Percentiles rank a stretch among this genome's conserved stretches.
Conservation (phyloP, 768 basidiomycete genomes). For the Russula virescens region DNA sequence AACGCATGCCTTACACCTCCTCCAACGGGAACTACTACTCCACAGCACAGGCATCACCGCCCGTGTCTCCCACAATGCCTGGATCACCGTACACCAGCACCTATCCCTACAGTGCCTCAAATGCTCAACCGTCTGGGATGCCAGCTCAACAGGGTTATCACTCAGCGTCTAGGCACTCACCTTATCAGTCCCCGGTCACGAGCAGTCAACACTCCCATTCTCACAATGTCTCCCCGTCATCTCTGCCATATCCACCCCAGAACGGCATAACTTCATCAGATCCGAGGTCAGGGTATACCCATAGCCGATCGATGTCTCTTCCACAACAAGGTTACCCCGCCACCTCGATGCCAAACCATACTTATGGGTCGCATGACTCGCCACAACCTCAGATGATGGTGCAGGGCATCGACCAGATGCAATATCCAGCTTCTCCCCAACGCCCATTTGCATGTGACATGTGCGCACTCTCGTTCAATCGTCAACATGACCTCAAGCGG, state of each 20-base stretch:
- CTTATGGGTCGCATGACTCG: constrained; percentile 15
- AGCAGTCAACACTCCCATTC: constrained; percentile 1
- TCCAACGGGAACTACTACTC: constrained; percentile 18
- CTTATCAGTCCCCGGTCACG: constrained; percentile 6
- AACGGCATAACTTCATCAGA: constrained; percentile 4
- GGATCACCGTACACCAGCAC: constrained; percentile 3
- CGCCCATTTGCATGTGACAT: constrained; percentile 41
- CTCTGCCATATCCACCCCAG: constrained; percentile 19
- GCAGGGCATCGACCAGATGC: constrained; percentile 26
- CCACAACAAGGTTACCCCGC: constrained; percentile 8
- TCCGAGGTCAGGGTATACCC: constrained; percentile 13
- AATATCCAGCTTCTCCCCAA: constrained; percentile 37
- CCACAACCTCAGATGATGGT: constrained; percentile 25
- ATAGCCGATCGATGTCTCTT: constrained; percentile 19
- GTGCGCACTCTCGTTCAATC: constrained; percentile 78
- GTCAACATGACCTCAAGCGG: constrained; percentile 79
- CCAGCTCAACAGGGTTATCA: constrained; percentile 12
- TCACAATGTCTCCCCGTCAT: neutral
- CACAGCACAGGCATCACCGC: constrained; percentile 16
- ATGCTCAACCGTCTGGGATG: constrained; percentile 8
- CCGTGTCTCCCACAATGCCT: constrained; percentile 9
- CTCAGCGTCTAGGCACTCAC: constrained; percentile 11
- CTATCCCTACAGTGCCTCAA: constrained; percentile 14
- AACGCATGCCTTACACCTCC: constrained; percentile 15
- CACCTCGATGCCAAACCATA: neutral